phyloP scores from a whole-genome alignment of 2,329 filamentous ascomycete species.

The Alternaria incomplexa region DNA sequence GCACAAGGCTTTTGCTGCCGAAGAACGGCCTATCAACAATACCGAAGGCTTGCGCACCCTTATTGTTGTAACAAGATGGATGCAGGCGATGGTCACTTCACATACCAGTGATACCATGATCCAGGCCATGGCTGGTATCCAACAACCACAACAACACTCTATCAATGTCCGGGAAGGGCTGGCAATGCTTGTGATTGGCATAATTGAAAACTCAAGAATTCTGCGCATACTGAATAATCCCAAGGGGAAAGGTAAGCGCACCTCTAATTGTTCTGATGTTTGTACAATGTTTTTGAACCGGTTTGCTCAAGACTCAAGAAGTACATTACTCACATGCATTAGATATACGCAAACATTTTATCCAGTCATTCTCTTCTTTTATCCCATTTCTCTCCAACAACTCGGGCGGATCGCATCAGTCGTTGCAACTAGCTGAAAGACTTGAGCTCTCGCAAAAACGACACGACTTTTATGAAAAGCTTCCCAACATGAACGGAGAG shows the following conservation, averaged over 20 bases:
- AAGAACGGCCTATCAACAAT: constrained; percentile 41
- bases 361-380: constrained; percentile 41
- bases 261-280: background rate
- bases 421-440: constrained; percentile 54
- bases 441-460: constrained; percentile 50
- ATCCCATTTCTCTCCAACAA: constrained; percentile 60
- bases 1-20: constrained; percentile 42
- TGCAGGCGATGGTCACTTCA: constrained; percentile 48
- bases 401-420: constrained; percentile 57
- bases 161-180: constrained; percentile 69
- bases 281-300: background rate
- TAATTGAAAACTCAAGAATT: constrained; percentile 66
- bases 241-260: constrained; percentile 59
- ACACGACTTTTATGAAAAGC: constrained; percentile 51
- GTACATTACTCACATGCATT: constrained; percentile 1
- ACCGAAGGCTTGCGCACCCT: constrained; percentile 41
- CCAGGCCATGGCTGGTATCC: constrained; percentile 48
- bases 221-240: constrained; percentile 61
- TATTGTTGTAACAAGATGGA: constrained; percentile 43
- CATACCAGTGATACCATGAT: constrained; percentile 49
- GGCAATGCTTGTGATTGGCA: constrained; percentile 66
- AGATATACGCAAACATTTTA: constrained; percentile 43
- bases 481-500: constrained; percentile 53
- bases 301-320: background rate
- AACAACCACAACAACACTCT: constrained; percentile 62